Evolutionary conservation across 305 asterid species (phyloP).

Genomic region (Rubia tinctorum): DNA sequence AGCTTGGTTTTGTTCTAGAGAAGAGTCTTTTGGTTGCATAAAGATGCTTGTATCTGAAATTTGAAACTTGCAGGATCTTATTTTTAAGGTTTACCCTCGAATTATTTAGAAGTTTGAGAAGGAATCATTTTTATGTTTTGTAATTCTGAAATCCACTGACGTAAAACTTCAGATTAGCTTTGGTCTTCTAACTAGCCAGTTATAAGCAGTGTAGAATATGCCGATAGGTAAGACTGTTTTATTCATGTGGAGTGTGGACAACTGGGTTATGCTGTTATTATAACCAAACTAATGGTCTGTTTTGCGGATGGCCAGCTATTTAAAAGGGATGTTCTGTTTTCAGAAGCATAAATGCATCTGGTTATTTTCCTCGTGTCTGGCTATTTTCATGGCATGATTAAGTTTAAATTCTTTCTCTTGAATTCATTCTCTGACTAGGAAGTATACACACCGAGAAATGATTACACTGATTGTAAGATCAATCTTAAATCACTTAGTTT

Average conservation of each 20-base stretch:
- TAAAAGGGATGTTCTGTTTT: not conserved
- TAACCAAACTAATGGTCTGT: not conserved
- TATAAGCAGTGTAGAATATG: not conserved
- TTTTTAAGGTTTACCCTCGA: not conserved
- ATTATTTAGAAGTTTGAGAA: not conserved
- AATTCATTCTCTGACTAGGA: not conserved
- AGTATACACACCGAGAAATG: not conserved
- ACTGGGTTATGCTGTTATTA: not conserved
- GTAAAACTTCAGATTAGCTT: not conserved
- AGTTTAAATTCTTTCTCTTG: not conserved
- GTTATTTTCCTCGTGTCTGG: not conserved
- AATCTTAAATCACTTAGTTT: conserved; percentile 2
- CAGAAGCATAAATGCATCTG: not conserved
- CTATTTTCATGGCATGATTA: not conserved
- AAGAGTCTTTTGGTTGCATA: not conserved
- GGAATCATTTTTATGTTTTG: not conserved
- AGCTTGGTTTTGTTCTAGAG: not conserved
- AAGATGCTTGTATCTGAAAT: not conserved
- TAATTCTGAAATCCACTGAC: not conserved
- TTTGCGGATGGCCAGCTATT: not conserved
- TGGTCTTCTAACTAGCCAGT: not conserved
- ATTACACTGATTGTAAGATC: not conserved
- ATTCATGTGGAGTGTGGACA: not conserved
- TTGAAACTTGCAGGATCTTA: not conserved
- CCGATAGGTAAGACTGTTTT: not conserved